Evolutionary conservation across 768 basidiomycete genomes (phyloP).

Genomic region (Calocybe indica): DNA sequence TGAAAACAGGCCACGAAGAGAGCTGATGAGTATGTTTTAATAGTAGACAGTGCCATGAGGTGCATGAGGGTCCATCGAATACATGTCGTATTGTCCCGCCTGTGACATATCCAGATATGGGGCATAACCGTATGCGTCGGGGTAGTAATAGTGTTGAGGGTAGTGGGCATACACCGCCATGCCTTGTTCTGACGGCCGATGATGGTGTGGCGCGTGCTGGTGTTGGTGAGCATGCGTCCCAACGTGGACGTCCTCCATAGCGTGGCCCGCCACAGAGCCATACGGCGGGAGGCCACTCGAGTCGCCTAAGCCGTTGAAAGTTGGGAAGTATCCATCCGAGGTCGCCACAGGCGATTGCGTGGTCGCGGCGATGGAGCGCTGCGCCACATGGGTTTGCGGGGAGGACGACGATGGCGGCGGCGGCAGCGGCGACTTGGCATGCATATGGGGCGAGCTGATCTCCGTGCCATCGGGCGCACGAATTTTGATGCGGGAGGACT

Average conservation of each 20-base stretch:
- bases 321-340: constrained; percentile 9
- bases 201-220: constrained; percentile 13
- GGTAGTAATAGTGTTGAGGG: constrained; percentile 65
- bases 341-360: too few relatives aligned
- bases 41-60: constrained; percentile 57
- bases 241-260: constrained; percentile 12
- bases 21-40: constrained; percentile 28
- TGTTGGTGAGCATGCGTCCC: background rate
- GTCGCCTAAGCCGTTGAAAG: constrained; percentile 6
- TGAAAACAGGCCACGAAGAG: constrained; percentile 15
- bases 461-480: constrained; percentile 48
- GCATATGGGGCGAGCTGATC: background rate
- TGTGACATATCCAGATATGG: constrained; percentile 67
- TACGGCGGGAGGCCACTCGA: constrained; percentile 13
- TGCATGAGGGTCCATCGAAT: constrained; percentile 37
- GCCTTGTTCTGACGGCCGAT: constrained; percentile 22
- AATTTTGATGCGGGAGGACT: constrained; percentile 69
- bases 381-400: constrained; percentile 18
- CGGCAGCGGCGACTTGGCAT: constrained; percentile 3
- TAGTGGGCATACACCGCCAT: constrained; percentile 58
- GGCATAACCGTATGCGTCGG: constrained; percentile 61
- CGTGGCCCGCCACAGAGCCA: constrained; percentile 27
- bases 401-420: constrained; percentile 21
- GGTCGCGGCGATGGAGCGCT: background rate
- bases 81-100: constrained; percentile 61